phyloP scores from a whole-genome alignment of 2,329 filamentous ascomycete species.

The Torrubiella hemipterigena region DNA sequence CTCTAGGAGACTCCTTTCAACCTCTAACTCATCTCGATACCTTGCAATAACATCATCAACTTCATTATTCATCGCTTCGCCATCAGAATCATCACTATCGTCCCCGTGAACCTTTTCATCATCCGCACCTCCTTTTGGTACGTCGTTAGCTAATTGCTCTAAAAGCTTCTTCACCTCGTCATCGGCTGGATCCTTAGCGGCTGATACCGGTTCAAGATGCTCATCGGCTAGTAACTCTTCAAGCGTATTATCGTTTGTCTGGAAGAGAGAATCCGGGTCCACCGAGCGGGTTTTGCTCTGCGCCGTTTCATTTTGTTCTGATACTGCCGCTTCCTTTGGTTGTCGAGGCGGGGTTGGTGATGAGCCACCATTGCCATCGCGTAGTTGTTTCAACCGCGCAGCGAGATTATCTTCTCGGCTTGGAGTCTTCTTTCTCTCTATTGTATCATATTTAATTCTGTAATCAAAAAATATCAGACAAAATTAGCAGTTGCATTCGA shows the following conservation, averaged over 20 bases:
- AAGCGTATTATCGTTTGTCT: conserved; percentile 38
- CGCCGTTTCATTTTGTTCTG: background rate
- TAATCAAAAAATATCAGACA: conserved; percentile 13
- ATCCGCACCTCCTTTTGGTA: conserved; percentile 14
- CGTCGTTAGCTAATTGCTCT: conserved; percentile 21
- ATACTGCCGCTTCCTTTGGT: conserved; percentile 3
- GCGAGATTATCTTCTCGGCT: conserved; percentile 39
- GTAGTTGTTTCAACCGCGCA: conserved; percentile 37
- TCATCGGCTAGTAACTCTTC: conserved; percentile 38
- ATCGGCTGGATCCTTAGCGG: conserved; percentile 13
- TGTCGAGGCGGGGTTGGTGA: conserved; percentile 5
- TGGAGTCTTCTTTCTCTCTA: conserved; percentile 28
- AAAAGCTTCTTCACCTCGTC: conserved; percentile 22
- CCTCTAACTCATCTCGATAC: conserved; percentile 25
- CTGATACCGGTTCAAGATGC: conserved; percentile 15
- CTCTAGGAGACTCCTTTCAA: conserved; percentile 14
- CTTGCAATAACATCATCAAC: conserved; percentile 31
- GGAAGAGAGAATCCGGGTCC: conserved; percentile 25
- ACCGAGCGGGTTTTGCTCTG: conserved; percentile 14
- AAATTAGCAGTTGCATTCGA: conserved; percentile 1
- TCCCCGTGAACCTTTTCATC: conserved; percentile 6
- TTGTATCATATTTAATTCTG: conserved; percentile 21
- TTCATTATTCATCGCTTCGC: conserved; percentile 32
- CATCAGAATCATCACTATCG: conserved; percentile 34
- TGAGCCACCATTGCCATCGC: conserved; percentile 22